Evolutionary conservation across 257 asterid species (phyloP).

Genomic region (Eucommia ulmoides): DNA sequence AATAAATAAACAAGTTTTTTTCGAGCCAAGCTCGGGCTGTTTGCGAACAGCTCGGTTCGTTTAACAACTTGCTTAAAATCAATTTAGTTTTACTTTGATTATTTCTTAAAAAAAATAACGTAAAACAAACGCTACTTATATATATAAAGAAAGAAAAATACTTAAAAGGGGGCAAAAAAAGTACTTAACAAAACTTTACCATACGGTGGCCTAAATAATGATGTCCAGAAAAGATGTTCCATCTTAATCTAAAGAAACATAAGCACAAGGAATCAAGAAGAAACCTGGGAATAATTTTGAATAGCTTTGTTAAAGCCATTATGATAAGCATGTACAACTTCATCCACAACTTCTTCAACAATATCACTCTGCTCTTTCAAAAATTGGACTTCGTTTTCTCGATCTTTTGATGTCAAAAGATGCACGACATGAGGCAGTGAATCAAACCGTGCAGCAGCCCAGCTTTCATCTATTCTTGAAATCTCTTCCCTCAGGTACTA

Average conservation of each 20-base stretch:
- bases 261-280: conserved; percentile 6
- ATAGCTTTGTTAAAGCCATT: conserved; percentile 98
- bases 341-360: conserved; percentile 93
- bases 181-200: no score
- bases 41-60: no score
- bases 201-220: no score
- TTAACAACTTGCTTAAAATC: no score
- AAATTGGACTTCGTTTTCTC: conserved; percentile 74
- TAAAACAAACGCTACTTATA: no score
- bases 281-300: conserved; percentile 99
- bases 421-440: conserved; percentile 96
- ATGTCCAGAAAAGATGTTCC: conserved; percentile 8
- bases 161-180: no score
- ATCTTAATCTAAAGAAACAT: conserved; percentile 8
- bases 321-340: conserved; percentile 98
- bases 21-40: no score
- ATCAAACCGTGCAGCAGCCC: conserved; percentile 97
- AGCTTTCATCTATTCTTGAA: conserved; percentile 80
- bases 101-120: no score
- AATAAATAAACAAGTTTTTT: no score
- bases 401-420: conserved; percentile 91
- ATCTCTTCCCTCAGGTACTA: conserved; percentile 87
- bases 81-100: no score
- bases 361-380: conserved; percentile 95
- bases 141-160: no score